These are phyloP conservation scores for Geotrichum australiense DNA, from an alignment of 1,139 yeast species.

Conservation along the genomic window DNA sequence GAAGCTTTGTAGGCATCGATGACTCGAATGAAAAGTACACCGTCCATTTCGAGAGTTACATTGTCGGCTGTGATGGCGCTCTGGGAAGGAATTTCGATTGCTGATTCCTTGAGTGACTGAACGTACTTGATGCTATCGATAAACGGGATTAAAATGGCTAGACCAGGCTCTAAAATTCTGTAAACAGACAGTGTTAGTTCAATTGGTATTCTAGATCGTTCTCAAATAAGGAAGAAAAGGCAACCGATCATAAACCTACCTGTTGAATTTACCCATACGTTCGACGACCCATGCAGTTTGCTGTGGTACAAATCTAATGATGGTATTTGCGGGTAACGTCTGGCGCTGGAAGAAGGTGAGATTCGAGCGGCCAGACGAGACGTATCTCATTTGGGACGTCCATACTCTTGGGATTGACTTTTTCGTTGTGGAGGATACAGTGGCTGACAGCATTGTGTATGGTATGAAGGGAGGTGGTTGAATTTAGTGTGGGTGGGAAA, in stretches of 20 bases:
- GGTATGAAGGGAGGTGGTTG: too few species aligned
- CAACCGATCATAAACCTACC: slow-evolving; percentile 25
- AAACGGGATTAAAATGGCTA: slow-evolving; percentile 65
- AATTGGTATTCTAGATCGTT: slow-evolving; percentile 1
- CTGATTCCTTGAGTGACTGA: slow-evolving; percentile 73
- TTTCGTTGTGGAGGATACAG: too few species aligned
- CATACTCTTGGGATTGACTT: too few species aligned
- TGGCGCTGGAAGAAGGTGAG: slow-evolving; percentile 61
- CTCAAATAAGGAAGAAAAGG: too few species aligned
- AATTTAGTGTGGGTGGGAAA: too few species aligned
- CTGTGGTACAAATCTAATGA: slow-evolving; percentile 63
- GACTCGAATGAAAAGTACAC: slow-evolving; percentile 71
- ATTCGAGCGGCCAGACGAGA: slow-evolving; percentile 3
- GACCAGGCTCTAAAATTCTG: slow-evolving; percentile 64
- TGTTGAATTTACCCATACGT: slow-evolving; percentile 79
- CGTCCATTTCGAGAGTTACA: slow-evolving; percentile 78
- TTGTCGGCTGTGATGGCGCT: slow-evolving; percentile 83
- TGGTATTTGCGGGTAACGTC: slow-evolving; percentile 32
- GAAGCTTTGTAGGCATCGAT: slow-evolving; percentile 79
- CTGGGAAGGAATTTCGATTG: slow-evolving; percentile 77
- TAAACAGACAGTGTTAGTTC: neutral
- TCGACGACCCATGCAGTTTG: slow-evolving; percentile 91
- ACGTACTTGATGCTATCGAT: slow-evolving; percentile 74
- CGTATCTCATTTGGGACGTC: neutral
- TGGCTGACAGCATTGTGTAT: too few species aligned